phyloP scores from a whole-genome alignment of 1,139 yeast genomes.

The Suhomyces choctaworum region DNA sequence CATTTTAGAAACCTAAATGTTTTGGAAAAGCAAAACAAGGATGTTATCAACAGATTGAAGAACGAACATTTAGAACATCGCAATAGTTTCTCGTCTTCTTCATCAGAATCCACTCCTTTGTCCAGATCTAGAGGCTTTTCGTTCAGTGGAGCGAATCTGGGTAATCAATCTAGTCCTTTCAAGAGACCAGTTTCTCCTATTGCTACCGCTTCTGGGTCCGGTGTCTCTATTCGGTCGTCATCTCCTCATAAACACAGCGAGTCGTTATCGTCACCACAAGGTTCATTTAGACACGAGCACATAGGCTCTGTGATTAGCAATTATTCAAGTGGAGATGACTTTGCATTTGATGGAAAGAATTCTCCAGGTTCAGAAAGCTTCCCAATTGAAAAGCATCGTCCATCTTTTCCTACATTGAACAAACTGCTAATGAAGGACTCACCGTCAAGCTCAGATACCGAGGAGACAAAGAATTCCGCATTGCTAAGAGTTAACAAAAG shows the following conservation, averaged over 20 bases:
- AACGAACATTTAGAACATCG: conserved; percentile 72
- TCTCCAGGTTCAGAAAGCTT: conserved; percentile 18
- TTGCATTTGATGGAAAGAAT: conserved; percentile 26
- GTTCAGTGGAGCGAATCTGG: conserved; percentile 22
- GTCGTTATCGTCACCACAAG: conserved; percentile 22
- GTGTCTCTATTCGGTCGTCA: conserved; percentile 22
- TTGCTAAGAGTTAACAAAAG: conserved; percentile 57
- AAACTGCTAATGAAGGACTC: conserved; percentile 48
- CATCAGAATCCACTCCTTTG: conserved; percentile 43
- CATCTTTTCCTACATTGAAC: conserved; percentile 32
- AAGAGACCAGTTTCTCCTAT: conserved; percentile 37
- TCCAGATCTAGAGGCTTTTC: conserved; percentile 44
- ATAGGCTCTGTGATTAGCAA: conserved; percentile 37
- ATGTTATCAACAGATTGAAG: conserved; percentile 81
- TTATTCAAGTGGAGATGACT: conserved; percentile 42
- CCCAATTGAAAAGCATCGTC: conserved; percentile 21
- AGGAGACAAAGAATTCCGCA: conserved; percentile 56
- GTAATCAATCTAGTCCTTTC: conserved; percentile 32
- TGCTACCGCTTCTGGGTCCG: conserved; percentile 11
- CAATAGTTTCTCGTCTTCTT: conserved; percentile 43
- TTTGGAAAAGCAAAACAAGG: conserved; percentile 90
- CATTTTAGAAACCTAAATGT: conserved; percentile 87
- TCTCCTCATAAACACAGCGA: conserved; percentile 25
- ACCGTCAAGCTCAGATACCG: conserved; percentile 71
- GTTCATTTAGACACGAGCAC: conserved; percentile 30